Evolutionary conservation across 2,329 filamentous ascomycete genomes (phyloP).

Genomic region (Aspergillus quadrilineatus): DNA sequence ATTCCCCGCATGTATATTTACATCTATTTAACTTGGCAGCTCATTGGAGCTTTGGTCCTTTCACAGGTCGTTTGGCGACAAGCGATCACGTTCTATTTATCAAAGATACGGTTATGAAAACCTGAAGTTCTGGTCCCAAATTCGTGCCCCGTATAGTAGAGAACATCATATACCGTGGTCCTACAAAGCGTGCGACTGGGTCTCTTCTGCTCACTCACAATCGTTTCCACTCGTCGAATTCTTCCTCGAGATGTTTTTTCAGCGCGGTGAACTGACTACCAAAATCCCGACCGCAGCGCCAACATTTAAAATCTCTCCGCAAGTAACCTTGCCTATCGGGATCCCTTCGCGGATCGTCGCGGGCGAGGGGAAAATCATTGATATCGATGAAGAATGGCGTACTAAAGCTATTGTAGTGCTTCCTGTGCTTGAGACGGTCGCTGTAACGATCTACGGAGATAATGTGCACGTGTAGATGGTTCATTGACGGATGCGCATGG

Average conservation of each 20-base stretch:
- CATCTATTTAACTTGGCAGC: conserved; percentile 17
- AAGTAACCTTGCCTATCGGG: conserved; percentile 61
- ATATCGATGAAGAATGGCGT: conserved; percentile 80
- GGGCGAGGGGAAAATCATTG: conserved; percentile 72
- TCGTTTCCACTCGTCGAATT: conserved; percentile 73
- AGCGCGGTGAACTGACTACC: conserved; percentile 70
- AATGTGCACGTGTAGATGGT: conserved; percentile 86
- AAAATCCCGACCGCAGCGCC: conserved; percentile 77
- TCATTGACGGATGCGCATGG: conserved; percentile 88
- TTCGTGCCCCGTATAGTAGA: not conserved
- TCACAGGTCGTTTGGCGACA: conserved; percentile 8
- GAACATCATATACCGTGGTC: not conserved
- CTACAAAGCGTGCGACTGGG: not conserved
- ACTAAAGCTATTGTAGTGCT: conserved; percentile 90
- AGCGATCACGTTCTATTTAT: conserved; percentile 2
- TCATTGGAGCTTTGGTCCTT: conserved; percentile 10
- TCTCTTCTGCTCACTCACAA: conserved; percentile 45
- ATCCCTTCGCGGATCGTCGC: conserved; percentile 63
- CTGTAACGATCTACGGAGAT: conserved; percentile 77
- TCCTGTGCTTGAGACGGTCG: conserved; percentile 69
- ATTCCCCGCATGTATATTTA: conserved; percentile 27
- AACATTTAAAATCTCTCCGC: conserved; percentile 69
- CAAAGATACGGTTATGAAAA: not conserved
- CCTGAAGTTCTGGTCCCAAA: not conserved
- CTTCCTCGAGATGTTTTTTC: conserved; percentile 71